These are phyloP conservation scores for Tylopilus intermedius DNA, from an alignment of 768 basidiomycete genomes.

Conservation along the genomic window DNA sequence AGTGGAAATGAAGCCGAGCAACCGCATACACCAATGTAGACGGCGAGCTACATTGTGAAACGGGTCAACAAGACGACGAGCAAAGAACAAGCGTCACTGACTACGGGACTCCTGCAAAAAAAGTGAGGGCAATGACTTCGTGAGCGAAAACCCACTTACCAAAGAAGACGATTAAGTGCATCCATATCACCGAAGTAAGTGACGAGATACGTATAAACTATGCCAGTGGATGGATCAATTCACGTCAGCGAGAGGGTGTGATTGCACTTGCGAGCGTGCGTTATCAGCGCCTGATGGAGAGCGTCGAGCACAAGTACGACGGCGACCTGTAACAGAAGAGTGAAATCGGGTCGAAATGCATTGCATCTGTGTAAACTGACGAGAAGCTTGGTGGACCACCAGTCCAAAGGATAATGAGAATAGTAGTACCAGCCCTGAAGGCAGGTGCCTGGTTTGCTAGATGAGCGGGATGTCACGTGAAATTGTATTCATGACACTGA, in stretches of 20 bases:
- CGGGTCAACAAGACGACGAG: conserved; percentile 4
- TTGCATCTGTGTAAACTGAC: conserved; percentile 28
- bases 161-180: conserved; percentile 34
- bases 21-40: conserved; percentile 31
- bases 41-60: conserved; percentile 36
- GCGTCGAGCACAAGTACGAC: conserved; percentile 48
- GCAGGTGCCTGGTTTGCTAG: conserved; percentile 41
- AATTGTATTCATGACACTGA: conserved; percentile 19
- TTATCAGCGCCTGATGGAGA: conserved; percentile 49
- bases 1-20: not conserved
- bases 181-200: conserved; percentile 28
- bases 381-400: conserved; percentile 43
- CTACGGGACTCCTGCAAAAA: conserved; percentile 19
- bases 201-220: conserved; percentile 47
- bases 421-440: conserved; percentile 56
- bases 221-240: not conserved
- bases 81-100: conserved; percentile 6
- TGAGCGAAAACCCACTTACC: conserved; percentile 30
- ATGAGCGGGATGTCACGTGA: not conserved
- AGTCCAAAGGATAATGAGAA: conserved; percentile 43
- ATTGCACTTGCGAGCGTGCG: conserved; percentile 40
- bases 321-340: conserved; percentile 37
- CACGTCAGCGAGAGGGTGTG: too few relatives aligned
- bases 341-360: not conserved
- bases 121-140: not conserved